Base-by-base conservation (phyloP, 139 green algal genomes). In the Asterochloris erici region DNA sequence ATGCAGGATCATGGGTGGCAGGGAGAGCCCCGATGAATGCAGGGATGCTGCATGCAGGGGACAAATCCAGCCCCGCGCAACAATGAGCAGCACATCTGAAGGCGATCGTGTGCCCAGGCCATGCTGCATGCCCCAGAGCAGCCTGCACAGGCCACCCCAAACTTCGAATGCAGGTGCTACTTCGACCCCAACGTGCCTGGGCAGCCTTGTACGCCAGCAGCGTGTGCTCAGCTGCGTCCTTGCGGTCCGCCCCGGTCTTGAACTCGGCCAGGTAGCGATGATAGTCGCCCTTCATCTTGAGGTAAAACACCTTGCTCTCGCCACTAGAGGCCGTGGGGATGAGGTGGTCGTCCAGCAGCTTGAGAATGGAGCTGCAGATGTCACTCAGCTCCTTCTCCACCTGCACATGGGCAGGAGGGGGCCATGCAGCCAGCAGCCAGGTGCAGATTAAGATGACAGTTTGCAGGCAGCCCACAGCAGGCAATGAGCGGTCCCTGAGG, bases 281-380 rank as follows among this genome's bases (percentile, higher is more conserved):
- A 91, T 99, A 99, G 89, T 99, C 96, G 66, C 96, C 96, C 93
- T 96, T 96, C 86, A 92, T 90, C 81, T 97, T 97, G n/a, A 92
- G 91, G 90, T 99, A 99, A 89, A 99, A 99, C 29, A 99, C 97
- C 85, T 98, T 98, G 71, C 91, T 96, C 89, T 99, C 97, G 63
- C 97, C 96, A 14, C 88, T 95, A 77, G 91, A 94, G 29, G 97
- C 95, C 12, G 94, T 93, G 77, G 94, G 94, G 84, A 99, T 98
- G 60, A 99, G 93, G 91, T 98, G 91, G 68, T 97, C 90, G 79
- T 99, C 97, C 84, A 99, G 92, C 74, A 99, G 93, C 70, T 90
- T 81, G 63, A 99, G 90, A 81, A 98, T 98, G 86, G 89, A 93
- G 74, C 80, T 86, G 91, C 94, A 97, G 63, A 97, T 96, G 61